A percentile compares a stretch with the other conserved stretches of the same genome.
Conservation (phyloP, 192 early-diverging fungal genomes). For the Rhizoclosmatium sp. region DNA sequence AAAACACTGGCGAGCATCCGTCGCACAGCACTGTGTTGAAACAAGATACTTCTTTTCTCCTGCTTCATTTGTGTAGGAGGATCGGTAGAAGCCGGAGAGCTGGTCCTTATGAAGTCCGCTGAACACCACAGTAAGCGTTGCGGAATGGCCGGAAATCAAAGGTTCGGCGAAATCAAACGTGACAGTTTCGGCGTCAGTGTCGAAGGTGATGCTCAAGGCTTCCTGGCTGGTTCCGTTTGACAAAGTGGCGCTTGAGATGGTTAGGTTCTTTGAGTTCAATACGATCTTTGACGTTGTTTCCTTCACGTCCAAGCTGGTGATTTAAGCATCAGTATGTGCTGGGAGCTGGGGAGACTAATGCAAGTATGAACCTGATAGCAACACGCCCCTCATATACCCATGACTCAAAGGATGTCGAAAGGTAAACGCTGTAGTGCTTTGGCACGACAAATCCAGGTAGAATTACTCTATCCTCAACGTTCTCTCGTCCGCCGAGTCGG, state of each 20-base stretch:
- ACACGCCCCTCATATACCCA: conserved; percentile 65
- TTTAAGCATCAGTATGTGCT: too few species aligned
- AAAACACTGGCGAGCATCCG: conserved; percentile 86
- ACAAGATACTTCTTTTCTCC: conserved; percentile 68
- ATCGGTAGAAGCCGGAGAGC: conserved; percentile 68
- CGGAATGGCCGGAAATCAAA: conserved; percentile 52
- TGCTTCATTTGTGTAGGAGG: conserved; percentile 65
- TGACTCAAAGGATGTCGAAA: background rate
- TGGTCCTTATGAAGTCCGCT: conserved; percentile 55
- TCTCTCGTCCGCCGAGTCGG: background rate
- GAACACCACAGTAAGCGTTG: conserved; percentile 53
- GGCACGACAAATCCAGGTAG: background rate
- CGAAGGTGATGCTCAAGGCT: conserved; percentile 48
- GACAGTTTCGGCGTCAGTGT: conserved; percentile 52
- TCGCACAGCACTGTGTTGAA: conserved; percentile 94
- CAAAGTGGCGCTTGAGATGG: conserved; percentile 16
- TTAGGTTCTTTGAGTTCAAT: conserved; percentile 15
- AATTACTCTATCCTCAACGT: background rate
- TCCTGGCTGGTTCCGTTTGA: background rate
- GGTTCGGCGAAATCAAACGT: conserved; percentile 54
- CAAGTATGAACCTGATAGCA: conserved; percentile 64
- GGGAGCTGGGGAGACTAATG: background rate
- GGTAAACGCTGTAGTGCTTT: background rate
- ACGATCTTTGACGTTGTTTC: background rate
- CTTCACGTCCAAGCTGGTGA: background rate